phyloP scores from a whole-genome alignment of 179 eudicot species.

The Heliamphora pulchella region DNA sequence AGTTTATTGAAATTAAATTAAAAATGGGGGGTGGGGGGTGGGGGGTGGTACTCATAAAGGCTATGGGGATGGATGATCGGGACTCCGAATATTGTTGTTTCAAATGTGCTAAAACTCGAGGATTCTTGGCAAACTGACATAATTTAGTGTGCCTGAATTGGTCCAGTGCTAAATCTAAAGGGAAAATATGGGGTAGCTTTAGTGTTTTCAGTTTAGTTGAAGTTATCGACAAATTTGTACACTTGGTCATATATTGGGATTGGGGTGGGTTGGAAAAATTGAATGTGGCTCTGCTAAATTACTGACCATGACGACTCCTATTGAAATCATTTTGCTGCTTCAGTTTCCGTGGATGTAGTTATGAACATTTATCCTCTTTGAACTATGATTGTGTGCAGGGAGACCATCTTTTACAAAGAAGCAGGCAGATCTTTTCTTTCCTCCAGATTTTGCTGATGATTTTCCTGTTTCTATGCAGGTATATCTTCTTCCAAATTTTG shows the following conservation, averaged over 20 bases:
- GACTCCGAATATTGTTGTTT: neutral
- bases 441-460: constrained; percentile 95
- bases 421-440: constrained; percentile 92
- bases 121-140: neutral
- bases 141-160: neutral
- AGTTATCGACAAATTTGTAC: neutral
- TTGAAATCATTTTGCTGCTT: neutral
- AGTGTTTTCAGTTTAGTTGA: neutral
- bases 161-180: neutral
- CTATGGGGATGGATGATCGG: neutral
- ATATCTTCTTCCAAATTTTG: neutral
- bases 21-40: too few relatives aligned
- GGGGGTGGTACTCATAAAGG: neutral
- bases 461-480: constrained; percentile 99
- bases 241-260: neutral
- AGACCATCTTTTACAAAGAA: constrained; percentile 79
- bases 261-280: neutral
- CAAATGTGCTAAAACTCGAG: neutral
- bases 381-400: too few relatives aligned
- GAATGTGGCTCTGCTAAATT: neutral
- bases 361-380: neutral
- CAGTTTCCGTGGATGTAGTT: constrained; percentile 10
- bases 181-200: neutral
- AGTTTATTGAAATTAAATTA: neutral
- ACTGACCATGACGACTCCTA: neutral